Base-by-base conservation (phyloP, 2,329 filamentous ascomycete genomes). In the Trichoderma sp. region DNA sequence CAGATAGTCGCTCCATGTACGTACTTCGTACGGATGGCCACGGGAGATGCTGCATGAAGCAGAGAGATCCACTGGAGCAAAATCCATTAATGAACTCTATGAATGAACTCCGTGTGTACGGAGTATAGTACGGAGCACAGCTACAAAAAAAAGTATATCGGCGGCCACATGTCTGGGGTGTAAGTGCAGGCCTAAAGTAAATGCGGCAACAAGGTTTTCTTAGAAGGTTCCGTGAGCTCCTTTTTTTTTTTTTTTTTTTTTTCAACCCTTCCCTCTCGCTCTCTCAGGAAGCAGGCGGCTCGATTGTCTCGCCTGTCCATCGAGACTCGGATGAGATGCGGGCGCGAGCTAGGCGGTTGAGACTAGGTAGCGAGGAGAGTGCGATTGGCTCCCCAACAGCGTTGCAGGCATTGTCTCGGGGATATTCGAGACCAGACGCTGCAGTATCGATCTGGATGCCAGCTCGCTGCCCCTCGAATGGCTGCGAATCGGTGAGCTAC, bases 211-310 rank as follows among this genome's bases (percentile, higher is more conserved):
- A 45, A 64, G 61, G 34, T 35, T 54, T 34, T 29, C 27, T 22
- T 27, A 5, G 52, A 57, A 65, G 52, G 50, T 65, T 65, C 61
- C 19, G 61, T 57, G 61, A 65, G 61, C 61, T 65, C 61, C 61
- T 27, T 48, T 64, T 58, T 42, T 10, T 19, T 9, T 22, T 29
- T 29, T 8, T 1, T 27, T 56, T 32, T 15, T n/a, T n/a, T n/a
- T n/a, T n/a, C n/a, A n/a, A n/a, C n/a, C n/a, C n/a, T 9, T 57
- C 50, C 19, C 50, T 19, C 42, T 27, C n/a, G 22, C 17, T 37
- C 29, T 34, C 45, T 34, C 25, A 37, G 17, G n/a, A 53, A 29
- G n/a, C 27, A 45, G 52, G 37, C 52, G 27, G 61, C 61, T 64
- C 50, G 37, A 64, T 17, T 45, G 61, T 42, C 29, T 65, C 61